Percentiles rank a stretch among this genome's conserved stretches.
Conservation (phyloP, 805 yeast genomes). For the Kodamaea nitidulidarum region DNA sequence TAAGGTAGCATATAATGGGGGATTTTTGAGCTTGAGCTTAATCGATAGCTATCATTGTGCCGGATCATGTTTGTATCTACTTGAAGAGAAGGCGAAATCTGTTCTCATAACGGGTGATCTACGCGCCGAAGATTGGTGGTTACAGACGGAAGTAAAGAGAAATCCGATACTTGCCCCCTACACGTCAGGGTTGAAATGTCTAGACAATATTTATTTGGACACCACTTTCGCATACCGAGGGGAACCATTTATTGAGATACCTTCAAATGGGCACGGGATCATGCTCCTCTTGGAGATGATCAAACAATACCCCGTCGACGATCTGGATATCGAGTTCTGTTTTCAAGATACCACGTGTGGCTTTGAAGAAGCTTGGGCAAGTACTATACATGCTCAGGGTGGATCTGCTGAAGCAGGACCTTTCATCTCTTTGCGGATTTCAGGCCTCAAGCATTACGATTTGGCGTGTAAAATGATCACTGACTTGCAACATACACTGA, state of each 20-base stretch:
- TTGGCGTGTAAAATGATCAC: neutral
- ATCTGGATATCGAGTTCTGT: slow-evolving; percentile 35
- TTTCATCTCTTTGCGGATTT: neutral
- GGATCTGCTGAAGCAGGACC: slow-evolving; percentile 11
- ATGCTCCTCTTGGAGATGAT: slow-evolving; percentile 28
- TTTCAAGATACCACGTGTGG: slow-evolving; percentile 44
- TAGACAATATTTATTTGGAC: slow-evolving; percentile 51
- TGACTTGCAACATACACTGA: neutral
- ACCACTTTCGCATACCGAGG: slow-evolving; percentile 49
- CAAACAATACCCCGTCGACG: slow-evolving; percentile 39
- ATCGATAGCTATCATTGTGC: slow-evolving; percentile 57
- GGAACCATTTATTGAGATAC: slow-evolving; percentile 46
- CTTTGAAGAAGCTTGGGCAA: slow-evolving; percentile 52
- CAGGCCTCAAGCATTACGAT: neutral
- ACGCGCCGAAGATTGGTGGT: slow-evolving; percentile 54
- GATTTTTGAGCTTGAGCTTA: slow-evolving; percentile 34
- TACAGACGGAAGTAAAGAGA: slow-evolving; percentile 26
- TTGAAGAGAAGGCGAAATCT: slow-evolving; percentile 30
- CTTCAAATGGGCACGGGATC: slow-evolving; percentile 41
- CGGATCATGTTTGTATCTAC: slow-evolving; percentile 52
- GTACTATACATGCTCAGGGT: slow-evolving; percentile 22
- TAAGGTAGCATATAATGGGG: neutral
- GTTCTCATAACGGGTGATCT: slow-evolving; percentile 56
- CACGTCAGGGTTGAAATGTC: slow-evolving; percentile 21
- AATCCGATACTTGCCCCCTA: slow-evolving; percentile 44